Evolutionary conservation across 331 rosid genomes (phyloP), one percentile per base, ranked within the genome.

Genomic region (Cydonia oblonga): DNA sequence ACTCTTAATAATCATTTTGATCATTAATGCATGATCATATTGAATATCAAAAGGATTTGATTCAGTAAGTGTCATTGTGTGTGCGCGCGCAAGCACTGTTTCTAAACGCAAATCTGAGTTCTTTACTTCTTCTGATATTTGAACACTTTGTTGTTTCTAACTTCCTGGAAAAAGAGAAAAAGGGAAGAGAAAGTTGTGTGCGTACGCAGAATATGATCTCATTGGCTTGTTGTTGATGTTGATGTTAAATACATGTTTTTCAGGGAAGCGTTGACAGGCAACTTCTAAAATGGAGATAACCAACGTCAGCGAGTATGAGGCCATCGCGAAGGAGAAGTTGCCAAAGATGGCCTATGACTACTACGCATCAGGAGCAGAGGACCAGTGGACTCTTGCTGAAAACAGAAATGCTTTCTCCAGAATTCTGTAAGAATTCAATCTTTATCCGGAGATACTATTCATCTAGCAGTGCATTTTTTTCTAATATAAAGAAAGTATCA

Each of bases 281-380:
- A 33, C 66, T 46, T 7, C 63, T 49, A 75, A 83, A 68, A 89
- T 89, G 96, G 96, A 87, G 90, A 23, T 89, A 25, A 89, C 96
- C 28, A 92, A 92, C 76, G 89, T 92, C 58, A 84, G 51, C 10
- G 97, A 92, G 84, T 92, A 89, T 78, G 88, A 92, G 71, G 88
- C 84, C 5, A 66, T 92, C 74, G 97, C 96, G 40, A 86, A 85
- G 90, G 82, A 84, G 78, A 86, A 82, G 15, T 78, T 92, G 86
- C 96, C 97, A 54, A 89, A 89, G 86, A 87, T 84, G 93, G 90
- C 0, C 74, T 89, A 32, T 68, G 96, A 92, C 76, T 92, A 86
- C 87, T 92, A 92, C 20, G 91, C 97, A 49, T 90, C 96, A 74
- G 97, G 93, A 63, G 93, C 97, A 15, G 97, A 92, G 74, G 96